Evolutionary conservation across 176 grass and related monocot genomes (phyloP).

Genomic region (Phyllostachys edulis): DNA sequence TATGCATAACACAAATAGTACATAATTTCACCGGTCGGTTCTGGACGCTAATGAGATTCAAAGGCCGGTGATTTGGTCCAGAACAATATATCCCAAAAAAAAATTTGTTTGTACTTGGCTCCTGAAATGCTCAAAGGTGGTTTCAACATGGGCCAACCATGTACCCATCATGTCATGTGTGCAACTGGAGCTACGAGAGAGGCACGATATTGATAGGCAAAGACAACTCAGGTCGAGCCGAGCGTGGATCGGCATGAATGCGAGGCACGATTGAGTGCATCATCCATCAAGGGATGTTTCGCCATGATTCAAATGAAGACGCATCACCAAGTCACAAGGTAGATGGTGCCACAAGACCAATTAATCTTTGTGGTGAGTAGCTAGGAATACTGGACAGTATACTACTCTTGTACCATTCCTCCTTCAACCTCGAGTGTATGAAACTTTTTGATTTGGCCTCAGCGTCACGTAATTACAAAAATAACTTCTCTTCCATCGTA

Average conservation of each 20-base stretch:
- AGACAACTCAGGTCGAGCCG: neutral
- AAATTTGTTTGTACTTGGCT: no score
- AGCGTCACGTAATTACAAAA: no score
- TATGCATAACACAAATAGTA: neutral
- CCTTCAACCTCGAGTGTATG: neutral
- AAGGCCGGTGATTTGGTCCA: neutral
- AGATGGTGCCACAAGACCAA: neutral
- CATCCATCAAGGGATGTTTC: no score
- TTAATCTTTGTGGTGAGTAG: no score
- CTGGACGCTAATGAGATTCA: neutral
- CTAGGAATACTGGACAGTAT: no score
- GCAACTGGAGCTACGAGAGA: no score
- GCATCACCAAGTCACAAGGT: neutral
- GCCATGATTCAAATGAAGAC: neutral
- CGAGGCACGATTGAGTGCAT: neutral
- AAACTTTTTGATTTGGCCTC: no score
- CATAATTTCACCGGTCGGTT: neutral
- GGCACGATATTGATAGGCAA: neutral
- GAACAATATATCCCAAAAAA: no score
- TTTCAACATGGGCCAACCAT: neutral
- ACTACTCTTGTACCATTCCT: neutral
- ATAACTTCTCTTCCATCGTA: no score
- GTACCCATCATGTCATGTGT: no score
- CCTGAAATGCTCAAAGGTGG: neutral
- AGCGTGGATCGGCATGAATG: constrained; percentile 8